Evolutionary conservation across 1,284 basidiomycete species (phyloP).

Genomic region (Cutaneotrichosporon sp.): DNA sequence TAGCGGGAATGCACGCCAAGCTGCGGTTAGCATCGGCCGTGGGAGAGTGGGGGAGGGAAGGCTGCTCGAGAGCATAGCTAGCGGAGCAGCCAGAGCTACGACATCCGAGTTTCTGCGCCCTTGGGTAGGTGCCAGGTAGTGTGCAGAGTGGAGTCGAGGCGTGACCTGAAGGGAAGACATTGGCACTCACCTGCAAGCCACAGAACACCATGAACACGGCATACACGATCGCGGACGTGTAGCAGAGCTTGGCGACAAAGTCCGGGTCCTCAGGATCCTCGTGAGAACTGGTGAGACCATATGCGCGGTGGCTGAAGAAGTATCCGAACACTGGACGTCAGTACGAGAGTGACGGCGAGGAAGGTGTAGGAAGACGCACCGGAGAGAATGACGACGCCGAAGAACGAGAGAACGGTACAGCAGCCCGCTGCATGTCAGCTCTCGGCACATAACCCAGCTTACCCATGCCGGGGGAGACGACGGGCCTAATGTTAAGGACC

Average conservation of each 20-base stretch:
- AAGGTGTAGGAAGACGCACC: conserved; percentile 36
- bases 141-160: background rate
- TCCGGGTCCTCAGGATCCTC: conserved; percentile 55
- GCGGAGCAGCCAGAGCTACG: background rate
- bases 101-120: background rate
- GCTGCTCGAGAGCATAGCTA: background rate
- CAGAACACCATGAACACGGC: conserved; percentile 57
- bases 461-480: conserved; percentile 54
- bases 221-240: conserved; percentile 57
- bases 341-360: background rate
- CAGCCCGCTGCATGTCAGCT: conserved; percentile 53
- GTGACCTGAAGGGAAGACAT: too few relatives aligned
- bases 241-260: conserved; percentile 55
- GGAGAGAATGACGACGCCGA: conserved; percentile 58
- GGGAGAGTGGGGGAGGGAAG: background rate
- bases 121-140: background rate
- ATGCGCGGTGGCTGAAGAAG: conserved; percentile 46
- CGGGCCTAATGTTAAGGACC: conserved; percentile 46
- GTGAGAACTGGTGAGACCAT: conserved; percentile 57
- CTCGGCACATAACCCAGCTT: conserved; percentile 13
- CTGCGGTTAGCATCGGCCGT: conserved; percentile 27
- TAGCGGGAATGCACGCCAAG: conserved; percentile 51
- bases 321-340: conserved; percentile 38
- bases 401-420: conserved; percentile 58
- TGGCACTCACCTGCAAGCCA: conserved; percentile 55